phyloP scores from a whole-genome alignment of 179 eudicot species.

The Sideroxylon spinosum region DNA sequence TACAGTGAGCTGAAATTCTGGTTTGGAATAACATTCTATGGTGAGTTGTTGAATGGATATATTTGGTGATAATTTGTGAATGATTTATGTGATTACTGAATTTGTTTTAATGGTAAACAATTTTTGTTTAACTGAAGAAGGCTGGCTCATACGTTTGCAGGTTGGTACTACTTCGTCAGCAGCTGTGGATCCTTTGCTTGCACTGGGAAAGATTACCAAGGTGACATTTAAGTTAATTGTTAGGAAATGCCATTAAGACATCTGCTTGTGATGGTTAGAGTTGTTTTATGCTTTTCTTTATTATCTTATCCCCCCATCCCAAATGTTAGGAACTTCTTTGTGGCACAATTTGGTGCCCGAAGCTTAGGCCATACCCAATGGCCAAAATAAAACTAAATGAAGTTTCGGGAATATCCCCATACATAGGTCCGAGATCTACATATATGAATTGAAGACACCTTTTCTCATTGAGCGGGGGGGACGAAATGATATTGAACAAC shows the following conservation, averaged over 20 bases:
- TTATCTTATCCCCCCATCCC: too few species aligned
- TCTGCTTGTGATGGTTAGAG: conserved; percentile 6
- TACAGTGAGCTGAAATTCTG: not conserved
- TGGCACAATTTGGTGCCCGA: not conserved
- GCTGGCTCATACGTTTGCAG: conserved; percentile 33
- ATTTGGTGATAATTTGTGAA: not conserved
- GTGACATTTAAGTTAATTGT: conserved; percentile 25
- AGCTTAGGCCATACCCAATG: not conserved
- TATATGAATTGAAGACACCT: too few species aligned
- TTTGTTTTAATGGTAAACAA: not conserved
- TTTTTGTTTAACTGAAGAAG: conserved; percentile 6
- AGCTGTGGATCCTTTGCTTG: conserved; percentile 82
- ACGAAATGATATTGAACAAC: not conserved
- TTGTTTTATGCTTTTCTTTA: not conserved
- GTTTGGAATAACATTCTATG: not conserved
- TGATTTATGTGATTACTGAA: not conserved
- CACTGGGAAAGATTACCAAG: conserved; percentile 70
- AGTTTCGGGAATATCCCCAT: too few species aligned
- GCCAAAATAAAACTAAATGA: not conserved
- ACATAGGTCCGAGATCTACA: too few species aligned
- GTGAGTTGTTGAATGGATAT: not conserved
- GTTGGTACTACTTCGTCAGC: conserved; percentile 95
- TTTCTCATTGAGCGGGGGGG: too few species aligned
- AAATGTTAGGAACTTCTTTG: too few species aligned
- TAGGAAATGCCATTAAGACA: not conserved